Conservation (phyloP, 2,329 filamentous ascomycete species). For the Ceratocystis lukuohia region DNA sequence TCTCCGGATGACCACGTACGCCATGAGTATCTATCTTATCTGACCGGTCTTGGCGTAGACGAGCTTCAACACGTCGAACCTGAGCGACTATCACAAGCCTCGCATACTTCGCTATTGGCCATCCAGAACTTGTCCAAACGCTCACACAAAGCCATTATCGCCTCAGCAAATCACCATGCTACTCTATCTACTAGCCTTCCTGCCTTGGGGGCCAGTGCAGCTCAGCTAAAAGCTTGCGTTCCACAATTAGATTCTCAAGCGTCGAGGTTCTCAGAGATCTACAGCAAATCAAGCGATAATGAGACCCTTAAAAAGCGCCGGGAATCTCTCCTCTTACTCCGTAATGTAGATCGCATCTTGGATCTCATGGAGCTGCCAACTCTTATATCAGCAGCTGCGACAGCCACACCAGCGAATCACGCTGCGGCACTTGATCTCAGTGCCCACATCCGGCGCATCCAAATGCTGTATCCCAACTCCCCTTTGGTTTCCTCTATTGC, state of each 20-base stretch:
- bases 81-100: slow-evolving; percentile 63
- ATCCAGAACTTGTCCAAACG: slow-evolving; percentile 81
- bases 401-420: slow-evolving; percentile 56
- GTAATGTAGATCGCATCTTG: slow-evolving; percentile 78
- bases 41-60: slow-evolving; percentile 63
- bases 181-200: slow-evolving; percentile 62
- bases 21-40: slow-evolving; percentile 58
- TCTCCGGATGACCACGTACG: slow-evolving; percentile 37
- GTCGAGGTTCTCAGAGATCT: slow-evolving; percentile 67
- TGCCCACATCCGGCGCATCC: slow-evolving; percentile 79
- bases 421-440: slow-evolving; percentile 81
- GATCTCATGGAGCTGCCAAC: slow-evolving; percentile 85
- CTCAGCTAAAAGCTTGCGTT: slow-evolving; percentile 55
- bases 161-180: slow-evolving; percentile 65
- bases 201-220: slow-evolving; percentile 49
- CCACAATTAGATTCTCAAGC: slow-evolving; percentile 68
- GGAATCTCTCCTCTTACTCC: slow-evolving; percentile 64
- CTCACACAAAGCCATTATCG: slow-evolving; percentile 72
- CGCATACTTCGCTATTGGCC: slow-evolving; percentile 67
- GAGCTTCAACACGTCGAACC: slow-evolving; percentile 63
- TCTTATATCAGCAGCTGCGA: slow-evolving; percentile 67
- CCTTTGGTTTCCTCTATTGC: slow-evolving; percentile 59
- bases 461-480: slow-evolving; percentile 69
- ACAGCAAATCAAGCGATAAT: slow-evolving; percentile 49
- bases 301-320: slow-evolving; percentile 60